Conservation (phyloP, 345 rosid genomes). For the Brassica rapa region DNA sequence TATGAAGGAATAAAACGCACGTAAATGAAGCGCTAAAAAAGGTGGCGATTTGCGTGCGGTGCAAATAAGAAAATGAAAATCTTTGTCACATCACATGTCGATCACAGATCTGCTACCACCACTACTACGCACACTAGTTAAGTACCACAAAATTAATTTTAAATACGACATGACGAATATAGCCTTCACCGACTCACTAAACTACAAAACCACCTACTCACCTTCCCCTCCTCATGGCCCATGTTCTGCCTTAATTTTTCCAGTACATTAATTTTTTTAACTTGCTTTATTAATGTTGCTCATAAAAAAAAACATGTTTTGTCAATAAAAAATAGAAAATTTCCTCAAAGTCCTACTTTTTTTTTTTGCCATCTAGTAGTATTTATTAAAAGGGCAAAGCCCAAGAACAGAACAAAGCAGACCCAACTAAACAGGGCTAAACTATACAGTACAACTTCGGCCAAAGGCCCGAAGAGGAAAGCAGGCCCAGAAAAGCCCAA, state of each 20-base stretch:
- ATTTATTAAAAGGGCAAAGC: too few species aligned
- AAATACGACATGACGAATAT: slow-evolving; percentile 1
- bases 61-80: not conserved
- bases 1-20: slow-evolving; percentile 1
- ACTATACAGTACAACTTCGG: too few species aligned
- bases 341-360: not conserved
- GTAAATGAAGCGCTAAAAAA: not conserved
- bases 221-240: not conserved
- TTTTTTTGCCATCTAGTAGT: too few species aligned
- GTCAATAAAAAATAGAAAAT: too few species aligned
- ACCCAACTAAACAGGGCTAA: too few species aligned
- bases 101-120: slow-evolving; percentile 14
- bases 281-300: too few species aligned
- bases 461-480: too few species aligned
- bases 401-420: too few species aligned
- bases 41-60: not conserved
- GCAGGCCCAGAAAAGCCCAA: too few species aligned
- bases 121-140: not conserved
- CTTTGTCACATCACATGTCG: slow-evolving; percentile 13
- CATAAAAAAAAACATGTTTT: too few species aligned
- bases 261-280: not conserved
- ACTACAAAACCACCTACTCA: slow-evolving; percentile 38
- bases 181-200: slow-evolving; percentile 38
- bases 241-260: not conserved
- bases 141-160: slow-evolving; percentile 28